These are phyloP conservation scores for Taxawa tesnikishii DNA, from an alignment of 2,329 filamentous ascomycete genomes.

Conservation along the genomic window DNA sequence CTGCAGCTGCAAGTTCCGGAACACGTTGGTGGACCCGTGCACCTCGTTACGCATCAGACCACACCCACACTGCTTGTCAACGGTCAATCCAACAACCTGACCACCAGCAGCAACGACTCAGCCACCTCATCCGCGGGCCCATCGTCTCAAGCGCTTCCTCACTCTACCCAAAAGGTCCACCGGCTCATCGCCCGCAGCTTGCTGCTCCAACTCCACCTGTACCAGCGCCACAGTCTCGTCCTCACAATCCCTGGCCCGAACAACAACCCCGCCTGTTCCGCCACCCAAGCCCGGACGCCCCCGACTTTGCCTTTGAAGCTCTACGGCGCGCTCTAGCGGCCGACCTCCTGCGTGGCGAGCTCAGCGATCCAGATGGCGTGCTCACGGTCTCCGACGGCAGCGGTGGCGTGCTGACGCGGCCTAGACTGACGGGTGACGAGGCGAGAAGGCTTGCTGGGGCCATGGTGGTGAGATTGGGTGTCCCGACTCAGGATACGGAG, in stretches of 20 bases:
- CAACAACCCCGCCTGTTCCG: background rate
- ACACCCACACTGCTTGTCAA: conserved; percentile 44
- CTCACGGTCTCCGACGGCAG: no score
- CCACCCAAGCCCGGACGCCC: background rate
- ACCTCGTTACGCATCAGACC: no score
- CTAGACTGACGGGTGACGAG: conserved; percentile 30
- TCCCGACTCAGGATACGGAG: conserved; percentile 20
- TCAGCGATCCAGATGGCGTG: conserved; percentile 30
- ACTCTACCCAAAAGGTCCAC: no score
- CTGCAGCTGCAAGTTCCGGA: conserved; percentile 46
- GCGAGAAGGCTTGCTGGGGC: conserved; percentile 33
- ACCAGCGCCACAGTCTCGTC: background rate
- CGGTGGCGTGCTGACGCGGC: no score
- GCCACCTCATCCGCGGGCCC: background rate
- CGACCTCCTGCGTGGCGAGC: conserved; percentile 33
- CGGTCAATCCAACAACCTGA: conserved; percentile 25
- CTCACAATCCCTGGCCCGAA: background rate
- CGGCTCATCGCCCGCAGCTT: no score
- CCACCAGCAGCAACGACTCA: conserved; percentile 9
- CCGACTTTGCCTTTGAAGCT: conserved; percentile 24
- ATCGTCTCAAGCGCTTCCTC: background rate
- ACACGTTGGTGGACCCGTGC: conserved; percentile 46
- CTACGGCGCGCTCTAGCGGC: conserved; percentile 33
- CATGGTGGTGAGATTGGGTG: conserved; percentile 25
- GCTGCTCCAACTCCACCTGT: background rate